These are phyloP conservation scores for Ustilago loliicola DNA, from an alignment of 1,284 basidiomycete species.

Conservation along the genomic window DNA sequence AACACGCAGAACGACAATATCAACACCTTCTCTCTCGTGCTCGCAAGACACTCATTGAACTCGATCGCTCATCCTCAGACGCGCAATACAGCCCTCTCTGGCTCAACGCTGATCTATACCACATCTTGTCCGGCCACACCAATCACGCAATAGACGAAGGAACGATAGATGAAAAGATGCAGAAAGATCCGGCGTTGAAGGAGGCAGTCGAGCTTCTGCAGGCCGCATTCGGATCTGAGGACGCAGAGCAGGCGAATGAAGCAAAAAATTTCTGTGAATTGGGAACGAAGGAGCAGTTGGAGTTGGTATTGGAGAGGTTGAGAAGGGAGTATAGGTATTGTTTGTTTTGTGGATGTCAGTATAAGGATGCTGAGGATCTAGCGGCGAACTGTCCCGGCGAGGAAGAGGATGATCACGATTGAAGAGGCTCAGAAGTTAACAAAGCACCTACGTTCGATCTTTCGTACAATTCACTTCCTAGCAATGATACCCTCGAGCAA, in stretches of 20 bases:
- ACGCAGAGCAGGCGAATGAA: conserved; percentile 13
- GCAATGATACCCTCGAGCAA: conserved; percentile 25
- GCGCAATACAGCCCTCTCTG: conserved; percentile 53
- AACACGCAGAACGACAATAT: conserved; percentile 35
- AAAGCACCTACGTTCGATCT: neutral
- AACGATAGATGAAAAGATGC: conserved; percentile 32
- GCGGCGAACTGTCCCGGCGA: conserved; percentile 43
- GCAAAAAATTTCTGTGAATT: conserved; percentile 26
- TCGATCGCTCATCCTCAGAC: conserved; percentile 28
- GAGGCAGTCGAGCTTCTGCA: conserved; percentile 35
- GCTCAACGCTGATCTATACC: conserved; percentile 41
- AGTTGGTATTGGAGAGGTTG: conserved; percentile 32
- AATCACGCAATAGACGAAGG: neutral
- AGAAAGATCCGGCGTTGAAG: conserved; percentile 24
- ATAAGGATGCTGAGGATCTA: conserved; percentile 21
- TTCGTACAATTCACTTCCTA: neutral
- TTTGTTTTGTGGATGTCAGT: conserved; percentile 55
- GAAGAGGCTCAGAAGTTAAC: neutral
- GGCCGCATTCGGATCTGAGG: conserved; percentile 15
- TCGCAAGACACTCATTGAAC: conserved; percentile 40
- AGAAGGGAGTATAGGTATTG: conserved; percentile 40
- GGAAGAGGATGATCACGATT: conserved; percentile 54
- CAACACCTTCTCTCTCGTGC: conserved; percentile 37
- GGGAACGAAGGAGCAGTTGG: conserved; percentile 31
- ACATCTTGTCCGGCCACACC: conserved; percentile 25